phyloP scores from a whole-genome alignment of 140 eudicot species.

The Bidens hawaiensis region DNA sequence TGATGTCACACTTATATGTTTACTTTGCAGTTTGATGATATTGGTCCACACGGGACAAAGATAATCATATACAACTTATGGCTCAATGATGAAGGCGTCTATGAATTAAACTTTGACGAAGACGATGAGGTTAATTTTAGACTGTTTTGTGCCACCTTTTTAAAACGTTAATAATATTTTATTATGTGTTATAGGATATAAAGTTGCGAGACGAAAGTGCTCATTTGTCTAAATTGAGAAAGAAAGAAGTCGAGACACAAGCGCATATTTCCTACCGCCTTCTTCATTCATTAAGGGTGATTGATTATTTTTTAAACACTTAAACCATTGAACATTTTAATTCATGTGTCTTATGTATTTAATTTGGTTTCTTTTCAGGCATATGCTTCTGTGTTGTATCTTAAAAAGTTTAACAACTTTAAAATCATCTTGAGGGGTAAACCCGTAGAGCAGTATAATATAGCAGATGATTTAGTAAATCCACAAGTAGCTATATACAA shows the following conservation, averaged over 20 bases:
- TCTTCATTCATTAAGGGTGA: slow-evolving; percentile 80
- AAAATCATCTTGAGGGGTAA: slow-evolving; percentile 67
- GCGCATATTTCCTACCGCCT: slow-evolving; percentile 71
- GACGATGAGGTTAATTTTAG: slow-evolving; percentile 61
- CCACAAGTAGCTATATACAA: slow-evolving; percentile 44
- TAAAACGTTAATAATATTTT: background rate
- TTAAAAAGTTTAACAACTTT: slow-evolving; percentile 67
- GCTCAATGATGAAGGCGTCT: slow-evolving; percentile 93
- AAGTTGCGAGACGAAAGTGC: slow-evolving; percentile 75
- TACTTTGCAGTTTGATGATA: slow-evolving; percentile 56
- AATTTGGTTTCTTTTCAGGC: slow-evolving; percentile 43
- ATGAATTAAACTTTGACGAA: slow-evolving; percentile 78
- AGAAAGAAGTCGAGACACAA: slow-evolving; percentile 43
- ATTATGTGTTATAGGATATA: slow-evolving; percentile 60
- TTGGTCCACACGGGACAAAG: slow-evolving; percentile 89
- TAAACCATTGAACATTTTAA: background rate
- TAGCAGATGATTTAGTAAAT: slow-evolving; percentile 51
- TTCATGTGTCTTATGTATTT: background rate
- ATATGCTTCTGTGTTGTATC: slow-evolving; percentile 77
- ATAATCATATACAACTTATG: slow-evolving; percentile 73
- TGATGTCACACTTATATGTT: background rate
- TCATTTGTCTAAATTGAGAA: slow-evolving; percentile 35
- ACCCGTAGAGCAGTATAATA: slow-evolving; percentile 70
- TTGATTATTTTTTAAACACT: slow-evolving; percentile 15
- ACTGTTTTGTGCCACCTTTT: background rate